Percentiles rank a stretch among this genome's conserved stretches.
Evolutionary conservation across 345 rosid genomes (phyloP).

Genomic region (Citropsis articulata): DNA sequence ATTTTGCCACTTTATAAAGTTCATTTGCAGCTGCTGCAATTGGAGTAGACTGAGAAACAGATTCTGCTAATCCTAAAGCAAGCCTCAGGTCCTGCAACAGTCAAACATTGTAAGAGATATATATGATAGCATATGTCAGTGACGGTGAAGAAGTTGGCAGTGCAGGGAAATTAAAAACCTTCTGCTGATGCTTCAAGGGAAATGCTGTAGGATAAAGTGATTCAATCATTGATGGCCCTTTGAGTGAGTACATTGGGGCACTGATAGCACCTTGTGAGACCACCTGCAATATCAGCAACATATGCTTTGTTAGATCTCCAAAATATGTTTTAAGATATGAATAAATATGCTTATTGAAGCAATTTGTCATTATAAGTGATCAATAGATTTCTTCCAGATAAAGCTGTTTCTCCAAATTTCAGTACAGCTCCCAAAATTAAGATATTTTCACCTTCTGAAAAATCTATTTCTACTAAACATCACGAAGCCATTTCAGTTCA

Average conservation of each 20-base stretch:
- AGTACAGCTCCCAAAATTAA: neutral
- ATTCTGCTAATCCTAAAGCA: slow-evolving; percentile 85
- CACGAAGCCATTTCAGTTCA: neutral
- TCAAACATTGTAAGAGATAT: neutral
- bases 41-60: slow-evolving; percentile 83
- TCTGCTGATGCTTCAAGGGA: slow-evolving; percentile 93
- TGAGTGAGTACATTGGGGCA: slow-evolving; percentile 82
- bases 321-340: neutral
- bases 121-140: neutral
- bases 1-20: slow-evolving; percentile 79
- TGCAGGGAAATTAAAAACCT: slow-evolving; percentile 46
- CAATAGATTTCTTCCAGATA: neutral
- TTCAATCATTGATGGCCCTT: slow-evolving; percentile 86
- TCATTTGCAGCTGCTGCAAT: slow-evolving; percentile 91
- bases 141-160: neutral
- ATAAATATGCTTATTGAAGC: neutral
- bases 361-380: neutral
- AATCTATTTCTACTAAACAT: neutral
- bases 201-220: slow-evolving; percentile 80
- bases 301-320: neutral
- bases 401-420: neutral
- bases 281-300: slow-evolving; percentile 46
- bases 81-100: slow-evolving; percentile 77
- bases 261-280: slow-evolving; percentile 87
- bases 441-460: neutral